Evolutionary conservation across 2,329 filamentous ascomycete species (phyloP), one percentile per base, ranked within the genome.

Genomic region (Ophiosphaerella narmari): DNA sequence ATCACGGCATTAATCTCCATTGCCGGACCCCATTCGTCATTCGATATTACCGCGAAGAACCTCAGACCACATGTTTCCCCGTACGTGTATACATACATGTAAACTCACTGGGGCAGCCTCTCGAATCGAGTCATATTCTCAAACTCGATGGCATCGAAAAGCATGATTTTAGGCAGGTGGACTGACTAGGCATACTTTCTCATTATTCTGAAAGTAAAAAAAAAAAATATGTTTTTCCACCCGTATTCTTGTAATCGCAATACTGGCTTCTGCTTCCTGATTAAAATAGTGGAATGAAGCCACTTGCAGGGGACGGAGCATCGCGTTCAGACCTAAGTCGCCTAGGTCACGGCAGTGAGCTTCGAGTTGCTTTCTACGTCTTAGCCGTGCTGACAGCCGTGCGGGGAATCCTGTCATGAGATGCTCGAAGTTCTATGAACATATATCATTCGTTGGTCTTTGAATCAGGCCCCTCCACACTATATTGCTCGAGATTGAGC

Each of bases 371-470:
- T 57, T 57, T 47, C 29, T 43, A 48, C 21, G 26, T 50, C 58
- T 58, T 62, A 62, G 42, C 61, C 60, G 51, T 46, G 26, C 12
- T 35, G 40, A 39, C 38, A 52, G 53, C 46, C 40, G 50, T 52
- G 39, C 39, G 31, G 18, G 44, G 26, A 46, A 23, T 33, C 33
- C 32, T 40, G 36, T 44, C 49, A 48, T 48, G 39, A 39, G 26
- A 51, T 36, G 14, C 16, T 39, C 32, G n/a, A 42, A 35, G 43
- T n/a, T 13, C n/a, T 21, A 33, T 13, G 18, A 6, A 21, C 16
- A 34, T 23, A 18, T n/a, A 14, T 31, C 7, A 45, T 39, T 53
- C 31, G 38, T 32, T n/a, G 39, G 37, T 31, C 13, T 40, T 14
- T 31, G 24, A 46, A 24, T 37, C 33, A 31, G 24, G 14, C 23